Evolutionary conservation across 2,329 filamentous ascomycete species (phyloP), one percentile per base, ranked within the genome.

Genomic region (Rhytidhysteron rufulum): DNA sequence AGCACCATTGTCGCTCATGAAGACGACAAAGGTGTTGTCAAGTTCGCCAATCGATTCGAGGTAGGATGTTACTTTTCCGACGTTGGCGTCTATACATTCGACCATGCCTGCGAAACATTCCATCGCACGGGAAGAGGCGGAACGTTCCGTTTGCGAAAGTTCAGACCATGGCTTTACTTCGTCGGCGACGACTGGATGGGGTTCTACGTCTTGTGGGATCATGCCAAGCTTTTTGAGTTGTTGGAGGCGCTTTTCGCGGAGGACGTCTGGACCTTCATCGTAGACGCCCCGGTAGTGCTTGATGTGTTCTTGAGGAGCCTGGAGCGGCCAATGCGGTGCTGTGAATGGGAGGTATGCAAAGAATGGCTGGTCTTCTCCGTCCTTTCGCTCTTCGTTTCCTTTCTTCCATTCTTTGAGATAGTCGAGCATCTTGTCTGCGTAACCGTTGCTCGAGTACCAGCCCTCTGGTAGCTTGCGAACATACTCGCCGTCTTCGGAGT

Each of bases 101-200:
- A 83, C 79, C 77, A 84, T 83, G 10, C 69, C 80, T 0, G 80
- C 79, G 43, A 77, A 84, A 3, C 77, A 72, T 50, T 82, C 79
- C 79, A 82, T 82, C 0, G 75, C 72, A 18, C 65, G 71, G 49
- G 58, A 70, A 7, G 75, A 78, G 41, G 71, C 71, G 3, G 64
- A 64, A 39, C 64, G 63, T 43, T 74, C 72, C 20, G 74, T 70
- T 1, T 68, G 60, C 2, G 62, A 65, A 55, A 77, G 55, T 4
- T 72, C 69, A 3, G 58, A 54, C 75, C 75, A 78, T 27, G 70
- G 58, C 47, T 70, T 71, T 4, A 71, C 63, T 42, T 74, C 70
- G 17, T 73, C 68, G 3, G 71, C 71, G 0, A 77, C 67, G 1
- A 78, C 70, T 0, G 71, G 70, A 41, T 77, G 73, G 0, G 75